Conservation (phyloP, 208 protist species). For the Trypanosoma cruzi region DNA sequence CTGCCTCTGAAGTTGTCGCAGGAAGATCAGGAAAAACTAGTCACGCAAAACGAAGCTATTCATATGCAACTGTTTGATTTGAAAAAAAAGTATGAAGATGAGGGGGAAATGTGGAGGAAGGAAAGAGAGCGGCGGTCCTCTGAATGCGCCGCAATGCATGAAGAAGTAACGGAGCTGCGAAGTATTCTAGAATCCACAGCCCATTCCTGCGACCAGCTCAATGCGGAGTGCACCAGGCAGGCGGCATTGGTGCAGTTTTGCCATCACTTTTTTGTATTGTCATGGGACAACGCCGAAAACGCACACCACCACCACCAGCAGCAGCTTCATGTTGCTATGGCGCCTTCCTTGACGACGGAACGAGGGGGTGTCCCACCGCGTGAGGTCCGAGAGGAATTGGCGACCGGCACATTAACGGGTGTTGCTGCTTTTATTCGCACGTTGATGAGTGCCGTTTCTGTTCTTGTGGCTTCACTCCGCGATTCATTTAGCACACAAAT, state of each 20-base stretch:
- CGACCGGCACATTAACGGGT: slow-evolving; percentile 24
- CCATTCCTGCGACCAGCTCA: slow-evolving; percentile 40
- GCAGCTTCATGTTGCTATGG: slow-evolving; percentile 6
- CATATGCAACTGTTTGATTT: slow-evolving; percentile 66
- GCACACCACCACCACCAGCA: no score
- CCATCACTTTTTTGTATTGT: slow-evolving; percentile 43
- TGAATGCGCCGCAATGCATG: slow-evolving; percentile 26
- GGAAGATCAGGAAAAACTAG: slow-evolving; percentile 69
- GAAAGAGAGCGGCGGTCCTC: slow-evolving; percentile 11
- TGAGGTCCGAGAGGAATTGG: slow-evolving; percentile 23
- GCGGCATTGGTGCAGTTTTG: slow-evolving; percentile 64
- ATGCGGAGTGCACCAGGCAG: slow-evolving; percentile 41
- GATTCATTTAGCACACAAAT: slow-evolving; percentile 43
- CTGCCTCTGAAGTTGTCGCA: slow-evolving; percentile 35
- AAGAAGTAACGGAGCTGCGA: slow-evolving; percentile 47
- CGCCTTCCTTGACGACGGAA: slow-evolving; percentile 2
- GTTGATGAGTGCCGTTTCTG: slow-evolving; percentile 53
- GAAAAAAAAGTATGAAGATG: slow-evolving; percentile 51
- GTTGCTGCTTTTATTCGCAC: slow-evolving; percentile 35
- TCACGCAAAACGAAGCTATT: slow-evolving; percentile 70
- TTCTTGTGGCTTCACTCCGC: slow-evolving; percentile 57
- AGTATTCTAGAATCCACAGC: slow-evolving; percentile 37
- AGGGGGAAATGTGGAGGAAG: slow-evolving; percentile 19
- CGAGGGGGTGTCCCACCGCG: slow-evolving; percentile 3
- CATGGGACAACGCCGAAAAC: slow-evolving; percentile 13